Base-by-base conservation (phyloP, 306 rosid genomes). In the Quercus bicolor region DNA sequence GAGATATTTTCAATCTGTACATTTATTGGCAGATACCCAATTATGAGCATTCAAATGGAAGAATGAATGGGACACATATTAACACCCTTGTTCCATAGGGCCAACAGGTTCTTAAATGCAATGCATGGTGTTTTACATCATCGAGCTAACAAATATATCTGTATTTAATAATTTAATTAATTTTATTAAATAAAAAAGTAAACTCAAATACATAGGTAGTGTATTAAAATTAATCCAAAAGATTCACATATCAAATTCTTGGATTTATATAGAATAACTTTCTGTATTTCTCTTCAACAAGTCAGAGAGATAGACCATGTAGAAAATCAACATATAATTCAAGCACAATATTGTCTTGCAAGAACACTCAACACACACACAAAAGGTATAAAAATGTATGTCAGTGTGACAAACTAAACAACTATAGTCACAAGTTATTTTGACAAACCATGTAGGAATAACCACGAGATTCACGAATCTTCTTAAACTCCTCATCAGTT, bases 401-500 rank as follows among this genome's bases (percentile, higher is more conserved):
- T 5, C 34, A 64, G 45, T 68, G 53, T 16, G 21, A 7, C 40
- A 34, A 34, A 66, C 52, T n/a, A 34, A 5, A 24, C 34, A 33
- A 45, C 19, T 23, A 56, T 15, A 37, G 19, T 24, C 56, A 69
- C 20, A 37, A 77, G 77, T 33, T 72, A 21, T 28, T 24, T 74
- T 21, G 57, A 84, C 92, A 43, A 73, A 93, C 99, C 98, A 74
- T 78, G 90, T 93, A 96, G 84, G 82, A 81, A 91, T 93, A 96
- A 79, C 97, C 98, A 64, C 97, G 99, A 4, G 90, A 96, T 68
- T 85, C 91, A 13, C 99, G 92, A 51, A 96, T 96, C 88, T 93
- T 96, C 86, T 93, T 93, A 86, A 96, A 80, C 83, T 89, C 96
- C 73, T 91, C 91, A 85, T 96, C 99, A 5, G 94, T 88, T 75